A percentile compares a stretch with the other conserved stretches of the same genome.
Evolutionary conservation across 73 alveolate genomes (phyloP).

Genomic region (Blepharisma stoltei): DNA sequence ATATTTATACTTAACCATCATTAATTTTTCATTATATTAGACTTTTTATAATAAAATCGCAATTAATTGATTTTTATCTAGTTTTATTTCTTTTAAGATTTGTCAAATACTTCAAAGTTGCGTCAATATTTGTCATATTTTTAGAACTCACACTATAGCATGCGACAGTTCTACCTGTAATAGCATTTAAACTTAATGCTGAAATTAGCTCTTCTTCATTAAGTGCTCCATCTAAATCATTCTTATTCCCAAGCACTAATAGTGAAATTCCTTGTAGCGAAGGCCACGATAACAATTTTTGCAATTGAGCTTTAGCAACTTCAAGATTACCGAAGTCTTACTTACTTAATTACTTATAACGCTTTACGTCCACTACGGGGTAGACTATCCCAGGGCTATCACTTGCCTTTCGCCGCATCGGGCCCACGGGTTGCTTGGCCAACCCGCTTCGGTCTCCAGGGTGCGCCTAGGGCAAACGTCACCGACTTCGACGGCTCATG

Average conservation of each 20-base stretch:
- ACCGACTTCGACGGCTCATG: too few relatives aligned
- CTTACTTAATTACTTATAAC: too few relatives aligned
- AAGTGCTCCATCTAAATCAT: slow-evolving; percentile 72
- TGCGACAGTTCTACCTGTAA: slow-evolving; percentile 77
- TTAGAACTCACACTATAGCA: slow-evolving; percentile 77
- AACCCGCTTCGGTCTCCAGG: too few relatives aligned
- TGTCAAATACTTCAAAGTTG: slow-evolving; percentile 61
- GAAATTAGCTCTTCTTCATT: slow-evolving; percentile 73
- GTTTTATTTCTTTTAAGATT: slow-evolving; percentile 29
- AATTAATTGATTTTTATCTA: slow-evolving; percentile 2
- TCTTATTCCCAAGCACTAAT: slow-evolving; percentile 76
- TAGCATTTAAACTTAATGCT: slow-evolving; percentile 53
- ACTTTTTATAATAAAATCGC: too few relatives aligned
- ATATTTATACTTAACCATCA: too few relatives aligned
- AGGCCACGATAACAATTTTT: slow-evolving; percentile 68
- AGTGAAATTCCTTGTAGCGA: slow-evolving; percentile 72
- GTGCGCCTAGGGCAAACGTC: too few relatives aligned
- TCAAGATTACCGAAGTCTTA: slow-evolving; percentile 74
- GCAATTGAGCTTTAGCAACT: slow-evolving; percentile 60
- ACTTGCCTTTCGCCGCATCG: too few relatives aligned
- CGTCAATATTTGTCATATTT: slow-evolving; percentile 65
- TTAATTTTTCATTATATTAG: too few relatives aligned
- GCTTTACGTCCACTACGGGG: too few relatives aligned
- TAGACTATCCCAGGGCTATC: too few relatives aligned
- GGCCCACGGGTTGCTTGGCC: too few relatives aligned